phyloP scores from a whole-genome alignment of 2,329 filamentous ascomycete species.

The Anthostomella pinea region DNA sequence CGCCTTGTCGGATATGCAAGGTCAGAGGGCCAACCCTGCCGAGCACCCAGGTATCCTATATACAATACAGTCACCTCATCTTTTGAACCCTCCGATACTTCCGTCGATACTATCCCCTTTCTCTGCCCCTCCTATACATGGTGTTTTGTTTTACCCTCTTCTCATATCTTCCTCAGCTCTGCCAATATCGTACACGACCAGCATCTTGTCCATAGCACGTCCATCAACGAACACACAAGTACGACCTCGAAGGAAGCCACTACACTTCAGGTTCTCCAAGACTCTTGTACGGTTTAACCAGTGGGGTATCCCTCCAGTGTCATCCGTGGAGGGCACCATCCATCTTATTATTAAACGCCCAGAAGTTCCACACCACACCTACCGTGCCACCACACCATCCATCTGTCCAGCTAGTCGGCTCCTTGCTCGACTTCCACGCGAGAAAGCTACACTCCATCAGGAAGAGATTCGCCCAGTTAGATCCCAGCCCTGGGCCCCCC shows the following conservation, averaged over 20 bases:
- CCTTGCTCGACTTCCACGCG: not conserved
- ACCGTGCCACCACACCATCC: not conserved
- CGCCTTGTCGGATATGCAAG: slow-evolving; percentile 22
- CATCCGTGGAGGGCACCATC: not conserved
- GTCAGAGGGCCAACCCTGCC: slow-evolving; percentile 21
- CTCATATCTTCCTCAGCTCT: slow-evolving; percentile 11
- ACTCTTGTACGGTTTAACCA: no score
- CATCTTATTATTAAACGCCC: not conserved
- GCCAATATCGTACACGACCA: no score
- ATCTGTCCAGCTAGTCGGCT: not conserved
- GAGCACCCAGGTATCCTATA: slow-evolving; percentile 29
- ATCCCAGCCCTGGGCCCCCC: no score
- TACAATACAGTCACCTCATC: slow-evolving; percentile 20
- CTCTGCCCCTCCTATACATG: slow-evolving; percentile 14
- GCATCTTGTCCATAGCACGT: slow-evolving; percentile 3
- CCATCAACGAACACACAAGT: no score
- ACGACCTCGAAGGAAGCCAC: no score
- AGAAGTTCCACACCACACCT: not conserved
- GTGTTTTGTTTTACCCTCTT: slow-evolving; percentile 10
- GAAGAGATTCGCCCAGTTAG: no score
- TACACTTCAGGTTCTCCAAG: no score
- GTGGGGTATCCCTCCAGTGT: no score
- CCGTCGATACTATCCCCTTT: slow-evolving; percentile 20
- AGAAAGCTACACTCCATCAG: not conserved
- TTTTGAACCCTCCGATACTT: slow-evolving; percentile 23